Evolutionary conservation across 140 eudicot genomes (phyloP), one percentile per base, ranked within the genome.

Genomic region (Senecio squalidus): DNA sequence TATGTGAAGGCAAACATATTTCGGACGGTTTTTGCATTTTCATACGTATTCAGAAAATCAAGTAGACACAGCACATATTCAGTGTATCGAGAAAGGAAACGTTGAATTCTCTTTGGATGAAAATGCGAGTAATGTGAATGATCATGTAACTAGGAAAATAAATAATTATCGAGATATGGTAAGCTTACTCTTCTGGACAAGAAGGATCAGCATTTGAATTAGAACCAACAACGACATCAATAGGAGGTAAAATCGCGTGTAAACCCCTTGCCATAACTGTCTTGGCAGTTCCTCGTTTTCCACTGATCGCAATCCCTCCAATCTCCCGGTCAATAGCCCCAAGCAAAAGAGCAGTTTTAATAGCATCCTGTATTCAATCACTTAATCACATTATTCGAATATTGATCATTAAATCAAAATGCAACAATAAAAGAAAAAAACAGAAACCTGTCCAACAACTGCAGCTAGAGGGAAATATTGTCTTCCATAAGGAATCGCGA

Each of bases 201-300:
- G 89, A 63, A n/a, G 98, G 98, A 69, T 92, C 93, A 59, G 98
- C 96, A 80, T 92, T 92, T 15, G 98, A 72, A 29, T 72, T 72
- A 29, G 98, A 92, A 44, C 96, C 96, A 39, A 61, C 84, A 60
- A 87, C 96, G 2, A 82, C 96, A 59, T 92, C 98, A 62, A 92
- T 92, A 36, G 98, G 98, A 6, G 98, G 98, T 45, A 92, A 80
- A 79, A 92, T 87, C 0, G 95, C 98, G 74, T 87, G 98, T 60
- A 92, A 71, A 0, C 98, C 98, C 13, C 98, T 89, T 7, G 98
- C 89, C 98, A 92, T 92, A 11, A 92, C 88, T 5, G 98, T 92
- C 67, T 92, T 92, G 0, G 98, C 98, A 1, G 98, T 92, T 55
- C 98, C 98, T 62, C 98, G 76, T 76, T 87, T 92, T 22, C 98